These are phyloP conservation scores for Cladosporium sp. DNA, from an alignment of 2,329 filamentous ascomycete species.

Conservation along the genomic window DNA sequence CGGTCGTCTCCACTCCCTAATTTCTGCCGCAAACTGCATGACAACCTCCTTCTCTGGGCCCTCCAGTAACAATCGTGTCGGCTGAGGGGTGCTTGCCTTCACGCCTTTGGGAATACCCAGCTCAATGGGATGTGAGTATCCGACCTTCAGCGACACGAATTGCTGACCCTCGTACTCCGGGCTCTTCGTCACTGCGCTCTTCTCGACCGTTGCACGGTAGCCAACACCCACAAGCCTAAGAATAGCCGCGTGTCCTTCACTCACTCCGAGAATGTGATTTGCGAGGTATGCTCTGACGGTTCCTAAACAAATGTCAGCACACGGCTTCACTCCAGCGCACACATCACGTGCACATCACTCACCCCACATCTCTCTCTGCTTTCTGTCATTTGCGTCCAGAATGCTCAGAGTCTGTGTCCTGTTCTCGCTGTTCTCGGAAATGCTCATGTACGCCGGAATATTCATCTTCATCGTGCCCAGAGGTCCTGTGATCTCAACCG, in stretches of 20 bases:
- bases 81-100: slow-evolving; percentile 79
- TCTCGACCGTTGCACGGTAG: slow-evolving; percentile 83
- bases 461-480: slow-evolving; percentile 71
- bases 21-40: slow-evolving; percentile 84
- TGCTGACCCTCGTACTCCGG: slow-evolving; percentile 73
- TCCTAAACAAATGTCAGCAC: slow-evolving; percentile 46
- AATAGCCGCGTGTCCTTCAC: slow-evolving; percentile 91
- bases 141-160: slow-evolving; percentile 89
- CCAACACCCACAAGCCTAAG: slow-evolving; percentile 90
- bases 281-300: slow-evolving; percentile 85
- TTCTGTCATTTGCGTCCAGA: slow-evolving; percentile 58
- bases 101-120: slow-evolving; percentile 76
- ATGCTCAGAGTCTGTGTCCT: slow-evolving; percentile 64
- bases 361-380: slow-evolving; percentile 98
- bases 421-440: slow-evolving; percentile 60
- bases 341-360: slow-evolving; percentile 25
- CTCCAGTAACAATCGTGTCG: slow-evolving; percentile 85
- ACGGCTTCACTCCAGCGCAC: background rate
- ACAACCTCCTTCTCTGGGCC: slow-evolving; percentile 79
- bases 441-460: slow-evolving; percentile 70
- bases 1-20: slow-evolving; percentile 80
- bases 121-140: slow-evolving; percentile 93
- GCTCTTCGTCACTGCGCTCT: slow-evolving; percentile 59
- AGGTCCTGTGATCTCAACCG: slow-evolving; percentile 72
- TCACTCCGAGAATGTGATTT: slow-evolving; percentile 88